These are phyloP conservation scores for Suillus bovinus DNA, from an alignment of 768 basidiomycete species.

Conservation along the genomic window DNA sequence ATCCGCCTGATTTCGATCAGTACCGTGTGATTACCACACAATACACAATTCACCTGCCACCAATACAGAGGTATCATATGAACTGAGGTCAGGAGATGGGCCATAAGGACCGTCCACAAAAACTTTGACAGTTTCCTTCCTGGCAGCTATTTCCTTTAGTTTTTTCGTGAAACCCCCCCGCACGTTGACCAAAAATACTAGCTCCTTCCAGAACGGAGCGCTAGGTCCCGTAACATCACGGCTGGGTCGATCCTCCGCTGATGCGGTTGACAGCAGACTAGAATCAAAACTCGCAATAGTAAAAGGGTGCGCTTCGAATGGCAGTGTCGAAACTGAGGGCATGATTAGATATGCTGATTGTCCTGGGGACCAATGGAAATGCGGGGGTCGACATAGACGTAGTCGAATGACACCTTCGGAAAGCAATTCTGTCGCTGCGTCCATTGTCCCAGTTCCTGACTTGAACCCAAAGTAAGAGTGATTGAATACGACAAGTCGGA, in stretches of 20 bases:
- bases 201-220: constrained; percentile 34
- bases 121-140: constrained; percentile 38
- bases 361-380: constrained; percentile 54
- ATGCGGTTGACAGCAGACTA: constrained; percentile 13
- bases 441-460: constrained; percentile 26
- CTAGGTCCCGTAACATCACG: background rate
- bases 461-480: constrained; percentile 37
- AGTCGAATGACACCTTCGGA: constrained; percentile 50
- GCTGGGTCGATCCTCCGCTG: background rate
- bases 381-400: constrained; percentile 42
- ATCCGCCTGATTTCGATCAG: constrained; percentile 39
- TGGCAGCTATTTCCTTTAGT: constrained; percentile 36
- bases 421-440: constrained; percentile 43
- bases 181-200: constrained; percentile 61
- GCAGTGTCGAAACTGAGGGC: constrained; percentile 44
- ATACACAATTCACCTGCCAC: constrained; percentile 43
- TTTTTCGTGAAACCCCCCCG: constrained; percentile 60
- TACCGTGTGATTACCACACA: background rate
- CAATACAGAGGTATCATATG: constrained; percentile 48
- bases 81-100: constrained; percentile 38
- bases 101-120: constrained; percentile 66
- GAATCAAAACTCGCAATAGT: constrained; percentile 52
- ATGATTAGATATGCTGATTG: constrained; percentile 55
- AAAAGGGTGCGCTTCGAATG: constrained; percentile 62
- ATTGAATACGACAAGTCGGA: constrained; percentile 47